Evolutionary conservation across 345 rosid genomes (phyloP).

Genomic region (Populus nigra): DNA sequence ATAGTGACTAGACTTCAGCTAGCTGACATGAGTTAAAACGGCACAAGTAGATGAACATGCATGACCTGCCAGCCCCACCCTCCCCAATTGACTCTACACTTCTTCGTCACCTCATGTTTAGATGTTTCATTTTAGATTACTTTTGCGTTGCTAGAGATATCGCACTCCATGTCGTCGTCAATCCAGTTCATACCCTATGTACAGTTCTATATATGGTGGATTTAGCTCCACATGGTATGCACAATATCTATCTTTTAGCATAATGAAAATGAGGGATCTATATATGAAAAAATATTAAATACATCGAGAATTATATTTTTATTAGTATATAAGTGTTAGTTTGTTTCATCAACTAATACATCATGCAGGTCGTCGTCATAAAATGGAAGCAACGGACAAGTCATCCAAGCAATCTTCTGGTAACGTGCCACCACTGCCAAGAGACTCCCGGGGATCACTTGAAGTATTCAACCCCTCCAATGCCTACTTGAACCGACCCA

Average conservation of each 20-base stretch:
- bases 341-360: neutral
- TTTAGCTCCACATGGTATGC: neutral
- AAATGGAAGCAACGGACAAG: slow-evolving; percentile 50
- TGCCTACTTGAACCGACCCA: slow-evolving; percentile 43
- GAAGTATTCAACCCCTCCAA: slow-evolving; percentile 77
- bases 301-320: too few relatives aligned
- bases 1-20: too few relatives aligned
- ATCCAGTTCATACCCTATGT: slow-evolving; percentile 9
- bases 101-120: slow-evolving; percentile 15
- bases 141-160: neutral
- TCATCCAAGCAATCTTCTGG: slow-evolving; percentile 35
- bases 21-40: too few relatives aligned
- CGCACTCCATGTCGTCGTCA: neutral
- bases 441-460: slow-evolving; percentile 80
- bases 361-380: slow-evolving; percentile 2
- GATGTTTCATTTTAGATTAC: neutral
- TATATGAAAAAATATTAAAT: neutral
- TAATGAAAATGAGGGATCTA: neutral
- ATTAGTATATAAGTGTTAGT: neutral
- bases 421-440: slow-evolving; percentile 35
- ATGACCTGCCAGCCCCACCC: neutral
- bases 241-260: too few relatives aligned
- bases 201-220: slow-evolving; percentile 11
- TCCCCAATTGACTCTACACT: neutral
- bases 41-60: neutral